A percentile compares a stretch with the other conserved stretches of the same genome.
Conservation (phyloP, 2,329 filamentous ascomycete genomes). For the Leptographium wingfieldii region DNA sequence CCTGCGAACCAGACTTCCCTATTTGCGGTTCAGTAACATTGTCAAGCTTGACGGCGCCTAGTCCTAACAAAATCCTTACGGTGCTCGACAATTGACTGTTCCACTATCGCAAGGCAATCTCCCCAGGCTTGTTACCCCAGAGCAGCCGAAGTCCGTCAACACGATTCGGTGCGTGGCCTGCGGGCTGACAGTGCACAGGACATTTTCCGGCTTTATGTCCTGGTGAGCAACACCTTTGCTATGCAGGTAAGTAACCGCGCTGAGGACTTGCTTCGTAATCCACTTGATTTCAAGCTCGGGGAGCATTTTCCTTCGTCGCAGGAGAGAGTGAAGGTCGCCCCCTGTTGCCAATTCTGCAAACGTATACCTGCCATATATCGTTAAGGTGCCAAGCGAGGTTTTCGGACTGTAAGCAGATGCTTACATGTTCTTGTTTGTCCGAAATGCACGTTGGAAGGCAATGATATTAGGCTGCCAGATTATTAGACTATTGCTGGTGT, state of each 20-base stretch:
- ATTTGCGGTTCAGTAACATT: background rate
- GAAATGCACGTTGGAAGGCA: constrained; percentile 36
- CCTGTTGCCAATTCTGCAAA: constrained; percentile 45
- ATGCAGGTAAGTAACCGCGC: constrained; percentile 35
- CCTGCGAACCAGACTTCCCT: constrained; percentile 26
- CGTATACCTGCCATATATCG: constrained; percentile 28
- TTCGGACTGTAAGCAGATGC: constrained; percentile 8
- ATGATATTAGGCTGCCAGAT: constrained; percentile 39
- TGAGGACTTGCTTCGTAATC: constrained; percentile 34
- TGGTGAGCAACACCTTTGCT: constrained; percentile 36
- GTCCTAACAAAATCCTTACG: constrained; percentile 21
- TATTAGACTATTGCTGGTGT: background rate
- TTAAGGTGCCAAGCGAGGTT: constrained; percentile 3
- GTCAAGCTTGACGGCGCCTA: background rate
- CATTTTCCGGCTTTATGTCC: constrained; percentile 42
- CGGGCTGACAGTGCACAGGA: constrained; percentile 35
- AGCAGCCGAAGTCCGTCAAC: constrained; percentile 40
- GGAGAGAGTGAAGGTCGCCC: constrained; percentile 39
- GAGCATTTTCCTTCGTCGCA: constrained; percentile 23
- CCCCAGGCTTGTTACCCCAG: constrained; percentile 27
- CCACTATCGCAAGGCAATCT: constrained; percentile 33
- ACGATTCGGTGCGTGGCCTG: constrained; percentile 31
- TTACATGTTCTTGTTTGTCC: constrained; percentile 34
- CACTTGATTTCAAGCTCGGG: constrained; percentile 30
- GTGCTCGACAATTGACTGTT: constrained; percentile 34